These are phyloP conservation scores for Casaregolazyma suthepensis DNA, from an alignment of 1,139 yeast species.

Conservation along the genomic window DNA sequence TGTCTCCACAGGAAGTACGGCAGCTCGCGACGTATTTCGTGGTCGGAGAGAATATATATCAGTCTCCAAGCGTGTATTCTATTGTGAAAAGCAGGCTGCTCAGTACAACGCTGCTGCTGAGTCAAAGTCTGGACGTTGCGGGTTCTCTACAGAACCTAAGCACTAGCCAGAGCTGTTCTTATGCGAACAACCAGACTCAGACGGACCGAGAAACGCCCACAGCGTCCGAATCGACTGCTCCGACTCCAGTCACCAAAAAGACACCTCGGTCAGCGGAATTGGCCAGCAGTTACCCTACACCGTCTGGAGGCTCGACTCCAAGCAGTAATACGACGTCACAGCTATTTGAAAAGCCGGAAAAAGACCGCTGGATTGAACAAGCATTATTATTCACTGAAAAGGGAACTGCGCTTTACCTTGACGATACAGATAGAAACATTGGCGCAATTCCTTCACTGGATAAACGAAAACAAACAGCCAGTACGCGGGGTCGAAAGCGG, in stretches of 20 bases:
- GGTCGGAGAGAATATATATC: conserved; percentile 87
- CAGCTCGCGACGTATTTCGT: conserved; percentile 73
- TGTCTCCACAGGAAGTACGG: conserved; percentile 45
- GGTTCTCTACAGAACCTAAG: conserved; percentile 30
- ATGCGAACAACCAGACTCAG: conserved; percentile 19
- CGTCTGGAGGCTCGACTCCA: conserved; percentile 13
- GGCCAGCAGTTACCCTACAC: conserved; percentile 8
- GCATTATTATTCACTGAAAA: conserved; percentile 21
- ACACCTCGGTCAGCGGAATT: conserved; percentile 9
- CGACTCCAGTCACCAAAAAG: conserved; percentile 9
- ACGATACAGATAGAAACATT: conserved; percentile 11
- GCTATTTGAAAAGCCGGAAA: conserved; percentile 18
- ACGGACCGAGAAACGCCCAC: conserved; percentile 9
- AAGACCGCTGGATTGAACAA: conserved; percentile 22
- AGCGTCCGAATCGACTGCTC: conserved; percentile 3
- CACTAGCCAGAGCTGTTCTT: conserved; percentile 34
- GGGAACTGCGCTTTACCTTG: conserved; percentile 19
- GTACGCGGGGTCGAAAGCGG: not conserved
- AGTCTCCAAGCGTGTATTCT: conserved; percentile 66
- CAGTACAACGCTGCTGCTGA: conserved; percentile 28
- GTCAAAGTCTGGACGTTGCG: conserved; percentile 30
- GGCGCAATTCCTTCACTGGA: conserved; percentile 8
- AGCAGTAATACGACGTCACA: conserved; percentile 7
- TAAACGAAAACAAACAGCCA: not conserved
- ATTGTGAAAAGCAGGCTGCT: conserved; percentile 52